phyloP scores from a whole-genome alignment of 306 rosid species.

The Erythrophleum fordii region DNA sequence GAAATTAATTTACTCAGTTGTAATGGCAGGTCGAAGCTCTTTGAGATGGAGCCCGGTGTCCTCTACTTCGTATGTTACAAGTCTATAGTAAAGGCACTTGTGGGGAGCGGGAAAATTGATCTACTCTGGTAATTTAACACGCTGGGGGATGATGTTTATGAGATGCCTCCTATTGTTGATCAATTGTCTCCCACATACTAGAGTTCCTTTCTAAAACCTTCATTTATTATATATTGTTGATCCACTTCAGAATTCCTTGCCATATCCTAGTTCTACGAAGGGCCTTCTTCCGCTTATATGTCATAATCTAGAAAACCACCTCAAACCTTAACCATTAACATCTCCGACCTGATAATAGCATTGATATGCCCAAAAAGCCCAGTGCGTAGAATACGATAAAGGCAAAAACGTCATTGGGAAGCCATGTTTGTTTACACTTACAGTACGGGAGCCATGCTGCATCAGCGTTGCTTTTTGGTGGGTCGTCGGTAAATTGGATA shows the following conservation, averaged over 20 bases:
- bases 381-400: constrained; percentile 17
- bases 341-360: not conserved
- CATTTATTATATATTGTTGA: no score
- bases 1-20: constrained; percentile 1
- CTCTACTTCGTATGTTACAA: constrained; percentile 81
- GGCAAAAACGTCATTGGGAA: constrained; percentile 11
- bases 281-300: not conserved
- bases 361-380: not conserved
- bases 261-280: constrained; percentile 34
- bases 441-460: constrained; percentile 2
- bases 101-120: constrained; percentile 81
- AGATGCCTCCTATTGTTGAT: no score
- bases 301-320: constrained; percentile 8
- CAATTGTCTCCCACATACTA: no score
- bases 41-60: constrained; percentile 53
- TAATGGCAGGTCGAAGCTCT: constrained; percentile 51
- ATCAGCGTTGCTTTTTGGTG: not conserved
- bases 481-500: constrained; percentile 28
- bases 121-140: no score
- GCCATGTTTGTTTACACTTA: not conserved
- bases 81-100: constrained; percentile 74
- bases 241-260: no score
- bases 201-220: not conserved
- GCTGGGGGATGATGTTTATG: no score
- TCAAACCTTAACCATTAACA: not conserved